phyloP scores from a whole-genome alignment of 1,139 yeast species.

The Debaryomyces robertsiae region DNA sequence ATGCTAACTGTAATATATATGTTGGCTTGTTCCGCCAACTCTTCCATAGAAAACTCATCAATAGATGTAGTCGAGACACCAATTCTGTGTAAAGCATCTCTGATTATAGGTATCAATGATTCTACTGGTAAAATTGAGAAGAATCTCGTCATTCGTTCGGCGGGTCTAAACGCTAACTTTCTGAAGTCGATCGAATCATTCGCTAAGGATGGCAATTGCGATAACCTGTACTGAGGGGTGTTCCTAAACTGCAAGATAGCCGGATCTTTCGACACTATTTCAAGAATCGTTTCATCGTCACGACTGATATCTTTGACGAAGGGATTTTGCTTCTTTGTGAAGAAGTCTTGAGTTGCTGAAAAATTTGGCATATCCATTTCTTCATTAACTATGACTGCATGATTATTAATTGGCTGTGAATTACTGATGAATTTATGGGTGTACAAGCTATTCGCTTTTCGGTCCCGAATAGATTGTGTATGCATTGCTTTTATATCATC shows the following conservation, averaged over 20 bases:
- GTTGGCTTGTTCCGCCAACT: background rate
- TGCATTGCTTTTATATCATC: conserved; percentile 13
- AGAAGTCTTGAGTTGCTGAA: conserved; percentile 38
- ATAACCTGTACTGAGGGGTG: conserved; percentile 6
- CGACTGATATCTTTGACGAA: conserved; percentile 23
- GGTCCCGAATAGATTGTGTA: background rate
- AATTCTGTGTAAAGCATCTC: conserved; percentile 40
- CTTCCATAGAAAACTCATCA: conserved; percentile 13
- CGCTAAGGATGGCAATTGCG: conserved; percentile 10
- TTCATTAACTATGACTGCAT: conserved; percentile 36
- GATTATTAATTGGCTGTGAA: conserved; percentile 35
- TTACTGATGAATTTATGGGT: conserved; percentile 23
- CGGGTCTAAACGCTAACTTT: conserved; percentile 7
- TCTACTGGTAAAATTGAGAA: conserved; percentile 47
- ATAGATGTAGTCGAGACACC: conserved; percentile 32
- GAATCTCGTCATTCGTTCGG: conserved; percentile 49
- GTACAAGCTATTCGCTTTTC: background rate
- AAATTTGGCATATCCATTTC: conserved; percentile 22
- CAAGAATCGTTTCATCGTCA: conserved; percentile 34
- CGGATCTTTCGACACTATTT: conserved; percentile 48
- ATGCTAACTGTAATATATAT: conserved; percentile 11
- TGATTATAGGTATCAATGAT: conserved; percentile 39
- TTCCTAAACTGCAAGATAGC: conserved; percentile 50
- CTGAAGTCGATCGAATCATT: conserved; percentile 17
- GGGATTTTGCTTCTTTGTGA: conserved; percentile 13